Evolutionary conservation across 148 eudicot genomes (phyloP).

Genomic region (Simmondsia chinensis): DNA sequence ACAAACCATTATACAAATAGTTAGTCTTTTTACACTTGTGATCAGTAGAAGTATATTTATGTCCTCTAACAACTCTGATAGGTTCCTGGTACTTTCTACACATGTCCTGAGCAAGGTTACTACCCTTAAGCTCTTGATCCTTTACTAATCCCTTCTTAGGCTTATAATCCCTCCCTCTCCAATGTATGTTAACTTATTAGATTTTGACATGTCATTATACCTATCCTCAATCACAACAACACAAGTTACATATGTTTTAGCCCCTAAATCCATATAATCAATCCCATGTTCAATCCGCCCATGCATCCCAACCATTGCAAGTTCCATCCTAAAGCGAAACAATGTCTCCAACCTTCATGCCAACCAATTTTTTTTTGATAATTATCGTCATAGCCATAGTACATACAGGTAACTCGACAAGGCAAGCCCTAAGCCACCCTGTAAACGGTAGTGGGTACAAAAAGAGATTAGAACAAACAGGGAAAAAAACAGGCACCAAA

Average conservation of each 20-base stretch:
- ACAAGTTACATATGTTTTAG: conserved; percentile 28
- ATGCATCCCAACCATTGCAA: conserved; percentile 43
- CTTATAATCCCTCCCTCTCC: conserved; percentile 46
- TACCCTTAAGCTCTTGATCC: conserved; percentile 44
- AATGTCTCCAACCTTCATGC: conserved; percentile 43
- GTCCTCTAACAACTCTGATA: conserved; percentile 42
- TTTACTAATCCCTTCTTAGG: conserved; percentile 1
- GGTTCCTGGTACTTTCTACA: conserved; percentile 30
- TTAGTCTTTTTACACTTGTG: background rate
- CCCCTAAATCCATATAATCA: conserved; percentile 21
- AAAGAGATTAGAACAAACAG: too few species aligned
- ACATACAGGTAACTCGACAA: too few species aligned
- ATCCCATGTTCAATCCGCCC: conserved; percentile 24
- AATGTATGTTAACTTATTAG: conserved; percentile 19
- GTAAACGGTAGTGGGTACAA: too few species aligned
- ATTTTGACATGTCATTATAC: conserved; percentile 13
- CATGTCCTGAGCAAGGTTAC: conserved; percentile 45
- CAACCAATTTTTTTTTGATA: too few species aligned
- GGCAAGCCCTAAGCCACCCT: too few species aligned
- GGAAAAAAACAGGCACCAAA: too few species aligned
- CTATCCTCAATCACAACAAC: conserved; percentile 36
- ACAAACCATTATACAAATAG: conserved; percentile 54
- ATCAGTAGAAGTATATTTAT: background rate
- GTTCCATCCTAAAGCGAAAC: conserved; percentile 31
- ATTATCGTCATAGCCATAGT: too few species aligned